Evolutionary conservation across 768 basidiomycete species (phyloP).

Genomic region (Naganishia onofrii): DNA sequence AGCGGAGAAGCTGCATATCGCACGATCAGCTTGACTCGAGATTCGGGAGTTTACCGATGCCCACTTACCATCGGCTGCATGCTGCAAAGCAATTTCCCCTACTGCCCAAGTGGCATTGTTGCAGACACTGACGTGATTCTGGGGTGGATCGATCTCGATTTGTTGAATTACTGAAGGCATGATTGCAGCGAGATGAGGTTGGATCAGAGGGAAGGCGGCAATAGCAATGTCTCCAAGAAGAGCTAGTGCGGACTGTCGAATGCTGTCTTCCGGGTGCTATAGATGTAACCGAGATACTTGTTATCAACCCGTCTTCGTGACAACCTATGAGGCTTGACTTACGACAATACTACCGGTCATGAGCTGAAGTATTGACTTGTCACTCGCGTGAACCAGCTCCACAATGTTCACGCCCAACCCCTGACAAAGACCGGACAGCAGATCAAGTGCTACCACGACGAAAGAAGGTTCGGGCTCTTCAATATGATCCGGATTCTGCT

Average conservation of each 20-base stretch:
- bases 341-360: conserved; percentile 81
- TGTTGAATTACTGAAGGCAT: conserved; percentile 86
- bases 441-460: conserved; percentile 95
- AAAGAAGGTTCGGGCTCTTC: conserved; percentile 97
- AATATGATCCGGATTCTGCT: conserved; percentile 74
- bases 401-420: conserved; percentile 79
- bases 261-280: conserved; percentile 85
- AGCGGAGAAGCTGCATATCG: conserved; percentile 70
- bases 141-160: conserved; percentile 86
- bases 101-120: conserved; percentile 99
- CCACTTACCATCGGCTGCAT: conserved; percentile 50
- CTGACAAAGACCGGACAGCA: conserved; percentile 91
- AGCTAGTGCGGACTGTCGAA: conserved; percentile 96
- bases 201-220: conserved; percentile 82
- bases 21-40: neutral
- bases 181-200: conserved; percentile 79
- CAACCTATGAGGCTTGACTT: conserved; percentile 29
- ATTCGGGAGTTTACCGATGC: neutral
- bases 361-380: conserved; percentile 75
- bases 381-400: conserved; percentile 64
- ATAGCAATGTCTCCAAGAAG: conserved; percentile 97
- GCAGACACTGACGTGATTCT: conserved; percentile 92
- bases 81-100: conserved; percentile 92
- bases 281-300: neutral
- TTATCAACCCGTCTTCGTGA: neutral